Percentiles rank a stretch among this genome's conserved stretches.
Conservation (phyloP, 78 protist genomes). For the Dictyostelium intermedium region DNA sequence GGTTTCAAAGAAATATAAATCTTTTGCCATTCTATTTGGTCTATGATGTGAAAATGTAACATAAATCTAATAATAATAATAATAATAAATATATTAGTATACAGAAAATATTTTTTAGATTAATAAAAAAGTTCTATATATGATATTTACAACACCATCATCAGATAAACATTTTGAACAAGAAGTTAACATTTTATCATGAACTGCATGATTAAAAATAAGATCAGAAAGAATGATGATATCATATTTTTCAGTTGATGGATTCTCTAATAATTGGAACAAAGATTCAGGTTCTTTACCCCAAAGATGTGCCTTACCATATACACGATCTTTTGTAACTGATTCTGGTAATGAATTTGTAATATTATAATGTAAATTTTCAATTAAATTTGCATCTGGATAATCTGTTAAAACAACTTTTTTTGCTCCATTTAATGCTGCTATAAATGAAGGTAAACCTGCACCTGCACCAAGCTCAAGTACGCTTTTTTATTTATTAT, state of each 20-base stretch:
- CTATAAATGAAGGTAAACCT: slow-evolving; percentile 71
- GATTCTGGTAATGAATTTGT: slow-evolving; percentile 3
- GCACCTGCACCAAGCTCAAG: slow-evolving; percentile 69
- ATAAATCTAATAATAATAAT: slow-evolving; percentile 6
- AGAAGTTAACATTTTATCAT: not conserved
- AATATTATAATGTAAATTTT: slow-evolving; percentile 37
- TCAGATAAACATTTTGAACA: slow-evolving; percentile 39
- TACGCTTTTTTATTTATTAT: slow-evolving; percentile 9
- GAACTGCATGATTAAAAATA: slow-evolving; percentile 40
- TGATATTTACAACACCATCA: slow-evolving; percentile 58
- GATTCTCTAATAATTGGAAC: not conserved
- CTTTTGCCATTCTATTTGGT: slow-evolving; percentile 57
- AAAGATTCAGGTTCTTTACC: slow-evolving; percentile 51
- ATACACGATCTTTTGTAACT: slow-evolving; percentile 5
- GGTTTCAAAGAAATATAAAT: slow-evolving; percentile 25
- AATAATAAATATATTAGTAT: not conserved
- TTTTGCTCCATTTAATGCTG: slow-evolving; percentile 37
- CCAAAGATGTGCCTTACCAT: slow-evolving; percentile 41
- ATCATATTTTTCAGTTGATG: slow-evolving; percentile 47
- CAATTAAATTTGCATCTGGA: slow-evolving; percentile 28
- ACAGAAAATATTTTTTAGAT: not conserved
- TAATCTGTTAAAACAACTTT: slow-evolving; percentile 58
- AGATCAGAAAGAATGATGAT: slow-evolving; percentile 65
- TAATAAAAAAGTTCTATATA: not conserved
- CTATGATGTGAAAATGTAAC: slow-evolving; percentile 69